These are phyloP conservation scores for Xylaria sp. DNA, from an alignment of 2,329 filamentous ascomycete genomes.

Conservation along the genomic window DNA sequence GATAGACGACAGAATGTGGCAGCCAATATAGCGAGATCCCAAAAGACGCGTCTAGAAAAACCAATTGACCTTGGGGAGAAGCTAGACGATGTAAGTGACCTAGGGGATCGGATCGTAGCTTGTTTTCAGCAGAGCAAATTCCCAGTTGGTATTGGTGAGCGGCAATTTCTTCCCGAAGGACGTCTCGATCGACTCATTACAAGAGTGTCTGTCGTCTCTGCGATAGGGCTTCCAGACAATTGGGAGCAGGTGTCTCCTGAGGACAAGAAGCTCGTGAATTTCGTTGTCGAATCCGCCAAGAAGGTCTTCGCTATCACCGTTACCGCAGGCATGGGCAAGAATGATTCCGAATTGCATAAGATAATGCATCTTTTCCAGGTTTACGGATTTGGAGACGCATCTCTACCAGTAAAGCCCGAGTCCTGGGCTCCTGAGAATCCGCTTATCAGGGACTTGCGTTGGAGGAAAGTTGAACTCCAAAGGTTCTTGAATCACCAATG, in stretches of 20 bases:
- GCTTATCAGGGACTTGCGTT: background rate
- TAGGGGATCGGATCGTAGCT: conserved; percentile 4
- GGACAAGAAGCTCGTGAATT: conserved; percentile 3
- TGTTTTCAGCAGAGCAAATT: background rate
- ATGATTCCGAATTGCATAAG: background rate
- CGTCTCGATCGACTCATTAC: conserved; percentile 8
- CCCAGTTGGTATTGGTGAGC: background rate
- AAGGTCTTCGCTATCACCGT: conserved; percentile 3
- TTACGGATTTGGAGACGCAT: conserved; percentile 7
- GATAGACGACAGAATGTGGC: background rate
- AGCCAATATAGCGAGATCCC: background rate
- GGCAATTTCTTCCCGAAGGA: conserved; percentile 5
- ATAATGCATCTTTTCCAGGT: background rate
- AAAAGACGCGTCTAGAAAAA: background rate
- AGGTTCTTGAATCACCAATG: background rate
- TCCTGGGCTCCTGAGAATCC: background rate
- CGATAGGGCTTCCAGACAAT: background rate
- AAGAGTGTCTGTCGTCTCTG: conserved; percentile 1
- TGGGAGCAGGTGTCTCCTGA: background rate
- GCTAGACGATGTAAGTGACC: background rate
- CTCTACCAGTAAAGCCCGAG: background rate
- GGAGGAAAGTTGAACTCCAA: background rate
- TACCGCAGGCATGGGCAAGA: background rate
- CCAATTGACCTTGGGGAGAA: background rate
- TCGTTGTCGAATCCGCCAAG: conserved; percentile 4